Percentiles rank a stretch among this genome's conserved stretches.
Evolutionary conservation across 805 yeast species (phyloP).

Genomic region (Saccharomycopsis capsularis): DNA sequence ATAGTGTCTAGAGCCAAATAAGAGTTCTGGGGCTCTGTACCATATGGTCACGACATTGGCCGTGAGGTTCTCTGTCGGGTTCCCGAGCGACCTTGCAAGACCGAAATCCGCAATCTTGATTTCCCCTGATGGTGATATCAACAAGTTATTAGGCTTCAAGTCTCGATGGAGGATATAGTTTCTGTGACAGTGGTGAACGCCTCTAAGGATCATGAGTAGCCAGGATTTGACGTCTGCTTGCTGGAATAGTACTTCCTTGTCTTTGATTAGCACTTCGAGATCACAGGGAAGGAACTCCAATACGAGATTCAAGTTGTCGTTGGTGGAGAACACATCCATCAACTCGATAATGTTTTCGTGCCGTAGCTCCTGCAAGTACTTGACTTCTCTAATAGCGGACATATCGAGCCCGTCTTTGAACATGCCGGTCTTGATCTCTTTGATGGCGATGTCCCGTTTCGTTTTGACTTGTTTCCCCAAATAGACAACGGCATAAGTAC

Average conservation of each 20-base stretch:
- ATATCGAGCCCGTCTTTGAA: slow-evolving; percentile 96
- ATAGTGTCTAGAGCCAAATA: slow-evolving; percentile 84
- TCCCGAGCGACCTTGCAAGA: slow-evolving; percentile 76
- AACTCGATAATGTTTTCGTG: slow-evolving; percentile 81
- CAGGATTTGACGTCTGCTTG: slow-evolving; percentile 89
- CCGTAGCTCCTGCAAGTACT: slow-evolving; percentile 73
- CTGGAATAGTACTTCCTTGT: slow-evolving; percentile 64
- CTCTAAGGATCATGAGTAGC: slow-evolving; percentile 90
- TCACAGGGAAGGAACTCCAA: slow-evolving; percentile 90
- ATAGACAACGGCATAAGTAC: slow-evolving; percentile 96
- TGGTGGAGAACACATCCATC: slow-evolving; percentile 70
- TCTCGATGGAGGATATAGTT: slow-evolving; percentile 88
- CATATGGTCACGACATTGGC: slow-evolving; percentile 96
- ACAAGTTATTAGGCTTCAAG: slow-evolving; percentile 84
- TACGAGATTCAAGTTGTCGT: slow-evolving; percentile 70
- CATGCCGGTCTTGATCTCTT: slow-evolving; percentile 89
- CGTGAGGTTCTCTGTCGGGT: slow-evolving; percentile 63
- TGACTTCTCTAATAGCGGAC: slow-evolving; percentile 94
- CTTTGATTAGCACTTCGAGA: slow-evolving; percentile 82
- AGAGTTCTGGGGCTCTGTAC: slow-evolving; percentile 94
- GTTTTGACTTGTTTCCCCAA: slow-evolving; percentile 62
- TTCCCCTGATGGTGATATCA: slow-evolving; percentile 80
- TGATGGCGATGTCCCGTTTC: slow-evolving; percentile 71
- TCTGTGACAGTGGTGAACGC: slow-evolving; percentile 92
- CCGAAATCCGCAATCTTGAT: slow-evolving; percentile 97